Conservation (phyloP, 768 basidiomycete species). For the Podaxis sp. region DNA sequence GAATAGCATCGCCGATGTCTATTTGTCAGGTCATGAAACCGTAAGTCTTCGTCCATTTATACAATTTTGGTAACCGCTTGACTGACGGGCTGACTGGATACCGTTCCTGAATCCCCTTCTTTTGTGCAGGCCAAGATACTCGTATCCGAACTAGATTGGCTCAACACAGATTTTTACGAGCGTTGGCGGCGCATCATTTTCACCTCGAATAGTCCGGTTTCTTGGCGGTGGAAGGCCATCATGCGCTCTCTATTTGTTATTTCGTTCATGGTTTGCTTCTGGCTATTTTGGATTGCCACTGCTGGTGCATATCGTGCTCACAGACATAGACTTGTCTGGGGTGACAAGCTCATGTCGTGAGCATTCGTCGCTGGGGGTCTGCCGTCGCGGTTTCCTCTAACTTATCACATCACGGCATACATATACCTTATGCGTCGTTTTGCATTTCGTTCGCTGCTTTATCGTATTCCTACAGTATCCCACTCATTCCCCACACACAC, state of each 20-base stretch:
- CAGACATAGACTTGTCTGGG: conserved; percentile 75
- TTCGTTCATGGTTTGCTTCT: conserved; percentile 56
- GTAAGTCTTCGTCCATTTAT: conserved; percentile 32
- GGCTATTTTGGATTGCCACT: conserved; percentile 60
- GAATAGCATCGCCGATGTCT: conserved; percentile 59
- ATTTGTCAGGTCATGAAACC: conserved; percentile 71
- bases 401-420: conserved; percentile 5
- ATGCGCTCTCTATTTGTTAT: conserved; percentile 62
- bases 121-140: conserved; percentile 58
- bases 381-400: background rate
- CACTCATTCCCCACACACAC: background rate
- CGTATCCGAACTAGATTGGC: conserved; percentile 66
- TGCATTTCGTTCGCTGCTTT: background rate
- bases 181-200: conserved; percentile 77
- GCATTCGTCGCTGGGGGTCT: background rate
- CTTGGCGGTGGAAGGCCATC: conserved; percentile 64
- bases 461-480: background rate
- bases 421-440: conserved; percentile 1
- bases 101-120: background rate
- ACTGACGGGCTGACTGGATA: conserved; percentile 4
- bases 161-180: conserved; percentile 77
- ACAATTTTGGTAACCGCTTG: conserved; percentile 2
- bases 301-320: conserved; percentile 73
- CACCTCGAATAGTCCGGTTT: conserved; percentile 70
- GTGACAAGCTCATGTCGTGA: conserved; percentile 74